A percentile compares a stretch with the other conserved stretches of the same genome.
Conservation (phyloP, 352 stramenopile genomes). For the Globisporangium spinosum region DNA sequence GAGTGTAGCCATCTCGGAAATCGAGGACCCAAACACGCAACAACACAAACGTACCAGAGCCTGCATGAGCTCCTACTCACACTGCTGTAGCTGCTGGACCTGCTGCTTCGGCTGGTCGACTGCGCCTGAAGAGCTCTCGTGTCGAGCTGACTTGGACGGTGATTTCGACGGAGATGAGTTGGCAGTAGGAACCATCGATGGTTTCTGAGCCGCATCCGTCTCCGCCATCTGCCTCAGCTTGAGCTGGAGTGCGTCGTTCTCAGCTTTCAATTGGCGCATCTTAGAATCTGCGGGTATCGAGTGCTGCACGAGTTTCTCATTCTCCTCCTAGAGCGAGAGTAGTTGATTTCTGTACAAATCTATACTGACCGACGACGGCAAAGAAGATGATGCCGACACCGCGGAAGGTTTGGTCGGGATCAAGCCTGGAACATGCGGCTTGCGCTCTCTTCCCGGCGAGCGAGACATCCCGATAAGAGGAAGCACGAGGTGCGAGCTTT, state of each 20-base stretch:
- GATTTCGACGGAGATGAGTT: not conserved
- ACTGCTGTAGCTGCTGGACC: conserved; percentile 64
- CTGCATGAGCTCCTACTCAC: conserved; percentile 83
- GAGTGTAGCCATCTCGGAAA: conserved; percentile 4
- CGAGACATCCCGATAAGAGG: conserved; percentile 6
- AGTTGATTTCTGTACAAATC: conserved; percentile 52
- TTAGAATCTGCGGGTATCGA: conserved; percentile 25
- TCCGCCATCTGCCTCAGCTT: conserved; percentile 10
- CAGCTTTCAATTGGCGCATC: conserved; percentile 33
- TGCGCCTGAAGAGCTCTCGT: not conserved
- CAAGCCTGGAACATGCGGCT: not conserved
- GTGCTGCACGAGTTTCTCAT: conserved; percentile 42
- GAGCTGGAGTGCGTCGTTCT: conserved; percentile 46
- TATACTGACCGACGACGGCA: conserved; percentile 15
- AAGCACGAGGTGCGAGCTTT: conserved; percentile 8
- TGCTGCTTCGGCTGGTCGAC: conserved; percentile 47
- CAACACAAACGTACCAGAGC: conserved; percentile 46
- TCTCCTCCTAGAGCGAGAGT: conserved; percentile 56
- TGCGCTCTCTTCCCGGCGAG: conserved; percentile 16
- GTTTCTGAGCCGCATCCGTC: conserved; percentile 8
- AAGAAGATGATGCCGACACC: conserved; percentile 8
- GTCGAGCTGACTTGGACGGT: conserved; percentile 12
- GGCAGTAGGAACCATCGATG: not conserved
- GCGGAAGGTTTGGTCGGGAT: conserved; percentile 4
- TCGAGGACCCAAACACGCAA: not conserved